These are phyloP conservation scores for Tulasnella sp. DNA, from an alignment of 768 basidiomycete species.

Conservation along the genomic window DNA sequence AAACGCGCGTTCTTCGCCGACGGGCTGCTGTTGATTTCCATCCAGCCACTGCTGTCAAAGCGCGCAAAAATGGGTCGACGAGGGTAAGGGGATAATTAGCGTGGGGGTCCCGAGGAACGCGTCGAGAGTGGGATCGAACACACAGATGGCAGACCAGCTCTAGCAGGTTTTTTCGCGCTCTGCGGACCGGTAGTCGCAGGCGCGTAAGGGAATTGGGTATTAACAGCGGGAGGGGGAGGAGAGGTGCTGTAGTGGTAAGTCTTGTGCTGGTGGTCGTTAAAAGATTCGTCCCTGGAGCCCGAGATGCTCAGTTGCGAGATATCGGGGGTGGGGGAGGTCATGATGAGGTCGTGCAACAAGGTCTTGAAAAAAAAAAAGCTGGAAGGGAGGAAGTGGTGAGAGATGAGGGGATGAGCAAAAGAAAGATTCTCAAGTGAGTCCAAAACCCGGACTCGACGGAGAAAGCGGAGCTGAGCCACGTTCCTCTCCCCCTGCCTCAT, in stretches of 20 bases:
- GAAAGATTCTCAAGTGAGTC: slow-evolving; percentile 4
- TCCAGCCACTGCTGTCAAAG: slow-evolving; percentile 76
- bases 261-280: slow-evolving; percentile 55
- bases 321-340: slow-evolving; percentile 60
- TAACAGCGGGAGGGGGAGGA: slow-evolving; percentile 49
- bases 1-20: slow-evolving; percentile 64
- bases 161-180: slow-evolving; percentile 65
- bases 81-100: slow-evolving; percentile 20
- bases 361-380: slow-evolving; percentile 4
- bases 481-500: background rate
- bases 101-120: slow-evolving; percentile 24
- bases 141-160: slow-evolving; percentile 68
- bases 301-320: slow-evolving; percentile 68
- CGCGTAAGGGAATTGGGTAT: slow-evolving; percentile 43
- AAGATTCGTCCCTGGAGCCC: slow-evolving; percentile 73
- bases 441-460: background rate
- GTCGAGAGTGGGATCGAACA: slow-evolving; percentile 30
- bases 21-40: slow-evolving; percentile 35
- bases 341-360: slow-evolving; percentile 40
- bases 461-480: background rate
- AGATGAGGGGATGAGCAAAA: background rate
- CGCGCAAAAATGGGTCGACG: slow-evolving; percentile 26
- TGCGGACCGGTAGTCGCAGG: slow-evolving; percentile 55
- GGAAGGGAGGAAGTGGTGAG: slow-evolving; percentile 5
- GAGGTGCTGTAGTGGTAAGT: slow-evolving; percentile 55